Conservation (phyloP, 164 flowering plant genomes). For the Nymphaea colorata region DNA sequence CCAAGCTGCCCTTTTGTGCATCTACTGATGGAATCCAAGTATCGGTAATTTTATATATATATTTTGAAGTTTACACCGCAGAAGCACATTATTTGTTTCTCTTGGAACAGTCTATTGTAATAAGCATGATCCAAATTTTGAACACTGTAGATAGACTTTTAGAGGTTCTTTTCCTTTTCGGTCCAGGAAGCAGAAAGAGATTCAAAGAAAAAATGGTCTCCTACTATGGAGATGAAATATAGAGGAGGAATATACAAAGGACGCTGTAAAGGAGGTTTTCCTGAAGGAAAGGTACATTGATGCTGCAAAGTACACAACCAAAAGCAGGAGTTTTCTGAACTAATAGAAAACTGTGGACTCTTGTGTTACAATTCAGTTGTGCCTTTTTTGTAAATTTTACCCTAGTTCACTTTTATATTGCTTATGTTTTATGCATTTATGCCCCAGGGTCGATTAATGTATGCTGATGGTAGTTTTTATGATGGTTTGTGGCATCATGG, state of each 20-base stretch:
- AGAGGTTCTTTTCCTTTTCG: background rate
- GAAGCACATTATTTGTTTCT: no score
- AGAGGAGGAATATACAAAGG: slow-evolving; percentile 73
- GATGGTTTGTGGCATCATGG: slow-evolving; percentile 93
- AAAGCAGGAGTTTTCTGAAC: background rate
- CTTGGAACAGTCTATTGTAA: no score
- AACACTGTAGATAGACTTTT: no score
- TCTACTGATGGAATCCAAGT: no score
- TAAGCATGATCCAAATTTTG: no score
- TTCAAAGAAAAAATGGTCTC: slow-evolving; percentile 67
- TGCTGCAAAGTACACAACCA: background rate
- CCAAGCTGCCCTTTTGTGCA: no score
- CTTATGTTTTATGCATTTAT: slow-evolving; percentile 3
- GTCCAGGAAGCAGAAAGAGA: slow-evolving; percentile 80
- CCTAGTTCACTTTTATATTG: background rate
- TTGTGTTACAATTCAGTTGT: background rate
- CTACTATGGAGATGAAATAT: slow-evolving; percentile 64
- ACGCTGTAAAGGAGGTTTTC: slow-evolving; percentile 91
- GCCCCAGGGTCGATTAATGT: slow-evolving; percentile 59
- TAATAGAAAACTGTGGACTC: background rate
- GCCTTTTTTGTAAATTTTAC: background rate
- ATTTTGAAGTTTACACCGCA: no score
- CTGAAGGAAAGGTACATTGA: slow-evolving; percentile 80
- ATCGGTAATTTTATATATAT: no score
- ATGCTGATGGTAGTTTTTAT: slow-evolving; percentile 74